phyloP scores from a whole-genome alignment of 208 protist species.

The Wallacemonas rigidus region DNA sequence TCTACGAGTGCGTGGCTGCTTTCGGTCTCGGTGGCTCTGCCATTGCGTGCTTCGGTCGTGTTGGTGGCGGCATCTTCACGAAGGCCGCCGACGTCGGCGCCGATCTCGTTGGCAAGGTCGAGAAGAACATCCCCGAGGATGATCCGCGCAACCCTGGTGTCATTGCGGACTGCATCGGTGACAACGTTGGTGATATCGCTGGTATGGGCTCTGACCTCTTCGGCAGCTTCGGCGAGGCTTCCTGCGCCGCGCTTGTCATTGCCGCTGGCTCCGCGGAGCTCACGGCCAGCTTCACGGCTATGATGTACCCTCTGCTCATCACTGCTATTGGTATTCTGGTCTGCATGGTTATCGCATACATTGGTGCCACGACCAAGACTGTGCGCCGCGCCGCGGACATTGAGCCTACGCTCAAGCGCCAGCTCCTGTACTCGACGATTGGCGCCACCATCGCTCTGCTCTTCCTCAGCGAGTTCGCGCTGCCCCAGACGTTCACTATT shows the following conservation, averaged over 20 bases:
- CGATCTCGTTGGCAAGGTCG: conserved; percentile 96
- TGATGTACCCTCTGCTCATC: conserved; percentile 92
- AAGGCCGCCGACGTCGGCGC: conserved; percentile 96
- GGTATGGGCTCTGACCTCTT: conserved; percentile 96
- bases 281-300: conserved; percentile 59
- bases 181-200: conserved; percentile 96
- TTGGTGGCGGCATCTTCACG: conserved; percentile 96
- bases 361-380: conserved; percentile 57
- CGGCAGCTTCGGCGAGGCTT: conserved; percentile 94
- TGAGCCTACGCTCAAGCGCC: conserved; percentile 79
- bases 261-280: conserved; percentile 66
- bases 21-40: conserved; percentile 96
- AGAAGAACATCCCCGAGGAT: conserved; percentile 96
- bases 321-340: conserved; percentile 76
- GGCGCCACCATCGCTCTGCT: conserved; percentile 59
- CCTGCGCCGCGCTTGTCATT: conserved; percentile 92
- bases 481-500: conserved; percentile 61
- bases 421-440: conserved; percentile 81
- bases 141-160: conserved; percentile 96
- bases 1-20: conserved; percentile 90
- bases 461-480: conserved; percentile 59
- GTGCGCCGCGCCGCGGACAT: conserved; percentile 64
- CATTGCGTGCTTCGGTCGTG: conserved; percentile 95
- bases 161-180: conserved; percentile 96
- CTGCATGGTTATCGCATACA: conserved; percentile 67